Percentiles rank a stretch among this genome's conserved stretches.
Conservation (phyloP, 192 early-diverging fungal species). For the Backusella sp. region DNA sequence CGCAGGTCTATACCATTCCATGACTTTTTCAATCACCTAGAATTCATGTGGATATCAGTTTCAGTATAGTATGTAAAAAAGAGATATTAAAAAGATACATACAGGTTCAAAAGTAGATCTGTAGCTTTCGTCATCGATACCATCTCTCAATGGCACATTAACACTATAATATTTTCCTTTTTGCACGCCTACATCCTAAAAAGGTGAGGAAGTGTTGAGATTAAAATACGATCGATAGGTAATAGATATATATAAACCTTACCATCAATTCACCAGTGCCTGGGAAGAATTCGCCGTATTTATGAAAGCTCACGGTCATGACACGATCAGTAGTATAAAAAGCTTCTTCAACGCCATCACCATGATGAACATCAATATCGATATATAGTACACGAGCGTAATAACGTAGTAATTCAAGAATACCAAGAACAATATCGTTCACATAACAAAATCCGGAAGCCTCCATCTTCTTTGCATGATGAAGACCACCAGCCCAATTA, state of each 20-base stretch:
- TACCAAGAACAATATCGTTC: constrained; percentile 89
- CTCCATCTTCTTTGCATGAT: constrained; percentile 78
- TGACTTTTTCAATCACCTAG: constrained; percentile 89
- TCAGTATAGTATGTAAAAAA: background rate
- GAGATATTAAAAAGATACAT: constrained; percentile 18
- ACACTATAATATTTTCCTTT: constrained; percentile 91
- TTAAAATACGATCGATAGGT: background rate
- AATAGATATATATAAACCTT: background rate
- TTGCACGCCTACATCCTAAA: constrained; percentile 82
- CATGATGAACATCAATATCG: constrained; percentile 91
- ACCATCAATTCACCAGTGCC: constrained; percentile 81
- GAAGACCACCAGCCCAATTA: constrained; percentile 91
- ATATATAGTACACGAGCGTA: constrained; percentile 94
- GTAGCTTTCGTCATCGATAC: constrained; percentile 93
- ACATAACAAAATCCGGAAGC: constrained; percentile 96
- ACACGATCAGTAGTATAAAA: constrained; percentile 93
- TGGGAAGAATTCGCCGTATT: constrained; percentile 95
- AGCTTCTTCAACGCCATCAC: constrained; percentile 94
- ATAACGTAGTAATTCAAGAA: constrained; percentile 48
- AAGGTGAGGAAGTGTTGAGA: constrained; percentile 11
- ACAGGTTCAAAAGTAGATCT: constrained; percentile 62
- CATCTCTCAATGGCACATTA: constrained; percentile 93
- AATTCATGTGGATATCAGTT: background rate
- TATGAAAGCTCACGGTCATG: constrained; percentile 95
- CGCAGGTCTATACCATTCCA: constrained; percentile 90